These are phyloP conservation scores for Leucocoprinus leucothites DNA, from an alignment of 768 basidiomycete species.

Conservation along the genomic window DNA sequence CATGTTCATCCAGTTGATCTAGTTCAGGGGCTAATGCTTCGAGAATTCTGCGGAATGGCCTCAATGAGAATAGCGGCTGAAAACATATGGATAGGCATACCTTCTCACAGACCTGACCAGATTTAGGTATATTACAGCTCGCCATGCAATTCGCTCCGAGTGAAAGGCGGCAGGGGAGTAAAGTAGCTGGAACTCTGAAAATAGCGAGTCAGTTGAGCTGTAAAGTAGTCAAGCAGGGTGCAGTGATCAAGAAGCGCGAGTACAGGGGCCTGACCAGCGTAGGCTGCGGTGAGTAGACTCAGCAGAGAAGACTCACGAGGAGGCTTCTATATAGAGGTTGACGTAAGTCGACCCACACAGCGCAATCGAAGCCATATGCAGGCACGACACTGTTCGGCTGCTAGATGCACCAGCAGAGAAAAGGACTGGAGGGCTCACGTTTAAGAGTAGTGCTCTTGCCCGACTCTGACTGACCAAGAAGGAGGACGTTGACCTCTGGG, in stretches of 20 bases:
- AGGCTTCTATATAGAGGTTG: conserved; percentile 6
- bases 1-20: conserved; percentile 56
- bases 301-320: conserved; percentile 6
- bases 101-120: conserved; percentile 78
- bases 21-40: conserved; percentile 69
- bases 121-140: conserved; percentile 86
- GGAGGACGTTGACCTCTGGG: conserved; percentile 69
- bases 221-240: background rate
- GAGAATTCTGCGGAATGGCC: conserved; percentile 49
- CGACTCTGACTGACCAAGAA: conserved; percentile 87
- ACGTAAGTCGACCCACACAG: conserved; percentile 14
- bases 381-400: conserved; percentile 8
- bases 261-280: background rate
- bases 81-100: conserved; percentile 28
- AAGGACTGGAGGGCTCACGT: conserved; percentile 68
- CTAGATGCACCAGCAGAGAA: conserved; percentile 1
- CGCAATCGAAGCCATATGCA: background rate
- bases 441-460: conserved; percentile 88
- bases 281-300: background rate
- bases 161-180: conserved; percentile 76
- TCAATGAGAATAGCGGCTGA: conserved; percentile 14
- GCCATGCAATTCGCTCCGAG: conserved; percentile 81
- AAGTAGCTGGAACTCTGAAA: conserved; percentile 77
- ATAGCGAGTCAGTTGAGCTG: conserved; percentile 1
- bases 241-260: too few relatives aligned